These are phyloP conservation scores for Umbelopsis sp. DNA, from an alignment of 371 early-diverging fungal species.

Conservation along the genomic window DNA sequence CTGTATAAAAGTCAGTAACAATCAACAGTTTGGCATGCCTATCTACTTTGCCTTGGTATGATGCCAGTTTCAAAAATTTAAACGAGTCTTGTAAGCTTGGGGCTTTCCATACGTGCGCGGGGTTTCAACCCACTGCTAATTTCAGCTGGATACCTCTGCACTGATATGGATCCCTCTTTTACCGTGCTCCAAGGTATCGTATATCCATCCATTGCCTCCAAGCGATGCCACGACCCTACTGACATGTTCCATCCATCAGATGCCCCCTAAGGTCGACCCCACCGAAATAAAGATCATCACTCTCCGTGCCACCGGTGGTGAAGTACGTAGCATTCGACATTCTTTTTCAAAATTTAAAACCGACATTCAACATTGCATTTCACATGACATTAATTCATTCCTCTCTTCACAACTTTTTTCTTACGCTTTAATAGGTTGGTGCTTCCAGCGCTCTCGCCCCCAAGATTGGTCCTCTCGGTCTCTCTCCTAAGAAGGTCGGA, in stretches of 20 bases:
- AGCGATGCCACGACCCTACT: background rate
- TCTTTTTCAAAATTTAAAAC: background rate
- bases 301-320: constrained; percentile 90
- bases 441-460: constrained; percentile 98
- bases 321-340: constrained; percentile 14
- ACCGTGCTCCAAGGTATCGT: constrained; percentile 22
- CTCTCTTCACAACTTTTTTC: background rate
- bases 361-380: background rate
- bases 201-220: constrained; percentile 30
- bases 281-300: constrained; percentile 84
- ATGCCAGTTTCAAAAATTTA: too few relatives aligned
- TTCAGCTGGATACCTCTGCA: background rate
- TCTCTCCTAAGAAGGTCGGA: constrained; percentile 99
- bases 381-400: background rate
- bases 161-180: constrained; percentile 2
- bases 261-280: constrained; percentile 86
- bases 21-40: too few relatives aligned
- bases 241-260: constrained; percentile 20
- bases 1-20: too few relatives aligned
- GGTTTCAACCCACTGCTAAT: background rate
- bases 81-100: background rate
- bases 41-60: too few relatives aligned
- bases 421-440: constrained; percentile 77
- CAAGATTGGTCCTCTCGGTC: constrained; percentile 99
- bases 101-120: background rate